A percentile compares a stretch with the other conserved stretches of the same genome.
phyloP scores from a whole-genome alignment of 148 eudicot species.

The Amaranthus cruentus region DNA sequence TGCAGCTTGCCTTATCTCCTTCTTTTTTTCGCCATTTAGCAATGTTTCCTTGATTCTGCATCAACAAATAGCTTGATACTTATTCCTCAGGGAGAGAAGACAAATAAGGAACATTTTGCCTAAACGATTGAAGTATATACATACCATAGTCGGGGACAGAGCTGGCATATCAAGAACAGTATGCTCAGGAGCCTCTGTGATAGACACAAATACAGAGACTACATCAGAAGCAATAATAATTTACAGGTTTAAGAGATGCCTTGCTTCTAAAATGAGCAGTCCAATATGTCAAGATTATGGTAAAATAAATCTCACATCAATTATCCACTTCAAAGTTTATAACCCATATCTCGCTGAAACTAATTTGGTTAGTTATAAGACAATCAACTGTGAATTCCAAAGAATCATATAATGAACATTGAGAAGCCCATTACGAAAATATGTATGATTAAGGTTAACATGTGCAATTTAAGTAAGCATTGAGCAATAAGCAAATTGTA shows the following conservation, averaged over 20 bases:
- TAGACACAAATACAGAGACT: conserved; percentile 17
- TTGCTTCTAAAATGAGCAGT: background rate
- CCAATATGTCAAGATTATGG: background rate
- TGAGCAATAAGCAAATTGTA: too few species aligned
- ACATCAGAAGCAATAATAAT: conserved; percentile 7
- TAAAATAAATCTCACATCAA: background rate
- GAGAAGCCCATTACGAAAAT: background rate
- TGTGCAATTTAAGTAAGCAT: too few species aligned
- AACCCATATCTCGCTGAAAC: background rate
- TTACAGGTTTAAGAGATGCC: background rate
- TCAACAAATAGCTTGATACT: conserved; percentile 1
- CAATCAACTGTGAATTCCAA: background rate
- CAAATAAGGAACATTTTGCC: background rate
- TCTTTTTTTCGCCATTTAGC: conserved; percentile 85
- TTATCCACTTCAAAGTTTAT: background rate
- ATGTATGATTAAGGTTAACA: too few species aligned
- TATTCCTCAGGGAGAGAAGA: background rate
- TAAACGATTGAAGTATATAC: background rate
- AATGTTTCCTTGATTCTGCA: conserved; percentile 91
- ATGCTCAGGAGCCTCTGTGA: conserved; percentile 59
- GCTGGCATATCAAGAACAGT: conserved; percentile 85
- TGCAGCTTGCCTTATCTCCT: conserved; percentile 79
- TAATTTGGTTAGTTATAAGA: too few species aligned
- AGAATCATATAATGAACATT: background rate
- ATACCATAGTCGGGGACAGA: conserved; percentile 94